phyloP scores from a whole-genome alignment of 306 rosid genomes.

The Quercus variabilis region DNA sequence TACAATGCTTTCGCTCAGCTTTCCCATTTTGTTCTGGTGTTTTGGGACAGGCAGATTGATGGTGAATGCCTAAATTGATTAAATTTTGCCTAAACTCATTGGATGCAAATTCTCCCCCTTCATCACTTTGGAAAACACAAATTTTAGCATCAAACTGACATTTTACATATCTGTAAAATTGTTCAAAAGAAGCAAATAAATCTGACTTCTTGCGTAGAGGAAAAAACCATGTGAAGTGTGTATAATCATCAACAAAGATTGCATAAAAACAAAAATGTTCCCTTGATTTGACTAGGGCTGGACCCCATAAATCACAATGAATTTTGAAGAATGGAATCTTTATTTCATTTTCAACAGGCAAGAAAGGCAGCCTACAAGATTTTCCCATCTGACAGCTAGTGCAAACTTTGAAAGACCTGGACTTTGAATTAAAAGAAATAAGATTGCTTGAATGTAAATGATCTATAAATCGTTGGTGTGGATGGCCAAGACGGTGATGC shows the following conservation, averaged over 20 bases:
- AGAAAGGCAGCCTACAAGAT: background rate
- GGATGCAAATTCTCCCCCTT: background rate
- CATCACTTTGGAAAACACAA: no score
- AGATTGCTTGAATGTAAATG: background rate
- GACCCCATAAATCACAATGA: background rate
- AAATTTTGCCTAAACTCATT: background rate
- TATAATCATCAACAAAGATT: background rate
- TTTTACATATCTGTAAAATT: background rate
- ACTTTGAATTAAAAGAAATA: background rate
- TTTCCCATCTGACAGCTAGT: background rate
- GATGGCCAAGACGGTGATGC: background rate
- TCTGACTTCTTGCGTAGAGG: background rate
- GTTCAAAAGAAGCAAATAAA: background rate
- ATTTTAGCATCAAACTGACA: background rate
- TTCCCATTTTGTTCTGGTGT: background rate
- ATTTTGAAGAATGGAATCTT: background rate
- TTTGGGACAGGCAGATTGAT: background rate
- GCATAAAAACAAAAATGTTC: background rate
- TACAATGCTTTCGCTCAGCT: background rate
- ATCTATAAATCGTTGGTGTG: background rate
- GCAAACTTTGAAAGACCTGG: no score
- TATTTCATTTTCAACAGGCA: background rate
- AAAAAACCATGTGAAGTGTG: background rate
- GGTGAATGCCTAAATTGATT: background rate
- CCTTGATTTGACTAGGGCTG: background rate